These are phyloP conservation scores for Evansstolkia leycettana DNA, from an alignment of 495 filamentous ascomycete species.

Conservation along the genomic window DNA sequence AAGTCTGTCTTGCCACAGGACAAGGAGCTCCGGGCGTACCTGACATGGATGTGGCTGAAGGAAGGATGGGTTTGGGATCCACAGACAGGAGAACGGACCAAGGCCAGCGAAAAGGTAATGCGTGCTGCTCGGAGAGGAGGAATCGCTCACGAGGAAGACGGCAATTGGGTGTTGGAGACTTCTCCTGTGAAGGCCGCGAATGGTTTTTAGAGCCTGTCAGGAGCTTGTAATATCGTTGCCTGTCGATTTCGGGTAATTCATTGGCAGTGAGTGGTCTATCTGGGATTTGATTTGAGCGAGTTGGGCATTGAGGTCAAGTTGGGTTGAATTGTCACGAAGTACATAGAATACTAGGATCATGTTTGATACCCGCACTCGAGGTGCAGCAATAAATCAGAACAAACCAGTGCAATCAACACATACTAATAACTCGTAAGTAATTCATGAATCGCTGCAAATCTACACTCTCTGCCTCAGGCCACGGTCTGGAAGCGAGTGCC, in stretches of 20 bases:
- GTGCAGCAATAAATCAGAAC: too few relatives aligned
- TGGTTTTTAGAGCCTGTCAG: conserved; percentile 8
- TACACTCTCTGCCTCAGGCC: too few relatives aligned
- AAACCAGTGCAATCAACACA: too few relatives aligned
- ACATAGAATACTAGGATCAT: too few relatives aligned
- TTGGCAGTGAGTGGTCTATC: too few relatives aligned
- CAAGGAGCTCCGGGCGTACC: conserved; percentile 78
- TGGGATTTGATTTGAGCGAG: too few relatives aligned
- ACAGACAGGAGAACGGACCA: conserved; percentile 48
- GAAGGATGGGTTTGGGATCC: conserved; percentile 79
- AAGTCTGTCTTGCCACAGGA: conserved; percentile 73
- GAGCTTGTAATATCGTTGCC: background rate
- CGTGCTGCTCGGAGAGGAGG: conserved; percentile 46
- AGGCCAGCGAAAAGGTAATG: conserved; percentile 42
- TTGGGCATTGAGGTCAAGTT: too few relatives aligned
- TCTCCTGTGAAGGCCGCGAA: conserved; percentile 23
- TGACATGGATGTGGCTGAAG: conserved; percentile 84
- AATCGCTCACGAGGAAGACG: conserved; percentile 48
- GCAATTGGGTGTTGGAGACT: conserved; percentile 32
- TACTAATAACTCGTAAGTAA: too few relatives aligned
- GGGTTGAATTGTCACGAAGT: too few relatives aligned
- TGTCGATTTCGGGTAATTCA: background rate
- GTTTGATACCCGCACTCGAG: too few relatives aligned
- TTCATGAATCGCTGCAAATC: too few relatives aligned
- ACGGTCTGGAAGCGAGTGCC: too few relatives aligned